Percentiles rank a stretch among this genome's conserved stretches.
These are phyloP conservation scores for Citrus maxima DNA, from an alignment of 345 rosid genomes.

Conservation along the genomic window DNA sequence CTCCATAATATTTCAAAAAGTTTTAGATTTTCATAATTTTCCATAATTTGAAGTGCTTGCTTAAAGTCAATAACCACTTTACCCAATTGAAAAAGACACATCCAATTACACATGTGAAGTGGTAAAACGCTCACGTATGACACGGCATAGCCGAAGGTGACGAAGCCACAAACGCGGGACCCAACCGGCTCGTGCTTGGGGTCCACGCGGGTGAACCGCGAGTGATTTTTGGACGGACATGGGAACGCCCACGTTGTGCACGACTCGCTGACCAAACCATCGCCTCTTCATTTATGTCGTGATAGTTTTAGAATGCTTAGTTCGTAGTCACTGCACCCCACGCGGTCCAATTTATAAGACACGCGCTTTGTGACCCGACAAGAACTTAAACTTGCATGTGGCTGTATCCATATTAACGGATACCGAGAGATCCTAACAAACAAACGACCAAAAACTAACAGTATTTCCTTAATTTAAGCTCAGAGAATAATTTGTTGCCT, in stretches of 20 bases:
- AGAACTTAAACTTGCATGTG: conserved; percentile 10
- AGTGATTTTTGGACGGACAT: conserved; percentile 17
- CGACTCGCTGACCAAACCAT: not conserved
- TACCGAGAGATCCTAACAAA: conserved; percentile 1
- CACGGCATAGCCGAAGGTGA: not conserved
- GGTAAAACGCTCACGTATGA: too few relatives aligned
- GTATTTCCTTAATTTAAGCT: conserved; percentile 7
- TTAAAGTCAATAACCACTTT: not conserved
- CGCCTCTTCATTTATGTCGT: not conserved
- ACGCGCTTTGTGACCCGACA: conserved; percentile 4
- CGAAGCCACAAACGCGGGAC: not conserved
- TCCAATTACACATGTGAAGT: not conserved
- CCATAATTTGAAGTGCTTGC: too few relatives aligned
- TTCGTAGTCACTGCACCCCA: not conserved
- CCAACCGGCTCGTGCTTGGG: not conserved
- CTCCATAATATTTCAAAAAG: not conserved
- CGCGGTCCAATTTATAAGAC: not conserved
- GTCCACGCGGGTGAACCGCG: conserved; percentile 13
- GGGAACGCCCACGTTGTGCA: not conserved
- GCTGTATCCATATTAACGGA: conserved; percentile 8
- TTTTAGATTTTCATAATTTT: too few relatives aligned
- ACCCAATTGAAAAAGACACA: not conserved
- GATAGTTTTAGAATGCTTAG: not conserved
- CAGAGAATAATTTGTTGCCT: not conserved
- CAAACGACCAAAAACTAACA: conserved; percentile 10